These are phyloP conservation scores for Achlya hypogyna DNA, from an alignment of 352 stramenopile species.

Conservation along the genomic window DNA sequence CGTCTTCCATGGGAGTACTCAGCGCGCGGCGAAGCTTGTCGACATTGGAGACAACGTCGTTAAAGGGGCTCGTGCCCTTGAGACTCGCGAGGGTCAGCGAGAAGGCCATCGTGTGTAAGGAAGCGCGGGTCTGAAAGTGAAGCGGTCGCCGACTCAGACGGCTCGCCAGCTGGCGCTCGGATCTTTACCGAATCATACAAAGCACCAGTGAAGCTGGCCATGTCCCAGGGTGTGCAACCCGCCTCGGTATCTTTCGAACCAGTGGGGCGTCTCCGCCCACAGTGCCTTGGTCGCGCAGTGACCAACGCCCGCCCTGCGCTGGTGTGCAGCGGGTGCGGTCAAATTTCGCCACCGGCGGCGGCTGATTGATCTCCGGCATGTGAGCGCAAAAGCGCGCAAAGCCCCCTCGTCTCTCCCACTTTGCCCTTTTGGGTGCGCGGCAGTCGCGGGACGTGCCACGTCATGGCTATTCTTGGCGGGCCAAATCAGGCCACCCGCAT, in stretches of 20 bases:
- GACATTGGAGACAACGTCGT: conserved; percentile 12
- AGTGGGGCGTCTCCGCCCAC: too few species aligned
- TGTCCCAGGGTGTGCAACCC: not conserved
- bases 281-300: too few species aligned
- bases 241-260: not conserved
- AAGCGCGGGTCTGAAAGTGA: not conserved
- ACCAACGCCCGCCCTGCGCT: too few species aligned
- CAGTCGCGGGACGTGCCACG: too few species aligned
- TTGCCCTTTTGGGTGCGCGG: too few species aligned
- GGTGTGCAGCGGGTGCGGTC: too few species aligned
- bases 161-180: not conserved
- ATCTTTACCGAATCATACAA: not conserved
- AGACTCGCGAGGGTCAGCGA: not conserved
- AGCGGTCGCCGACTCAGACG: not conserved
- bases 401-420: too few species aligned
- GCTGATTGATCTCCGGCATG: too few species aligned
- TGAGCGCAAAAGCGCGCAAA: too few species aligned
- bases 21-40: conserved; percentile 3
- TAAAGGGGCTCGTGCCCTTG: not conserved
- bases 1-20: not conserved
- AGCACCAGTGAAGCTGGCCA: not conserved
- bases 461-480: too few species aligned
- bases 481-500: too few species aligned
- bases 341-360: too few species aligned
- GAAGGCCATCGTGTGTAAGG: conserved; percentile 5